phyloP scores from a whole-genome alignment of 2,329 filamentous ascomycete species.

The Fusarium coicis region DNA sequence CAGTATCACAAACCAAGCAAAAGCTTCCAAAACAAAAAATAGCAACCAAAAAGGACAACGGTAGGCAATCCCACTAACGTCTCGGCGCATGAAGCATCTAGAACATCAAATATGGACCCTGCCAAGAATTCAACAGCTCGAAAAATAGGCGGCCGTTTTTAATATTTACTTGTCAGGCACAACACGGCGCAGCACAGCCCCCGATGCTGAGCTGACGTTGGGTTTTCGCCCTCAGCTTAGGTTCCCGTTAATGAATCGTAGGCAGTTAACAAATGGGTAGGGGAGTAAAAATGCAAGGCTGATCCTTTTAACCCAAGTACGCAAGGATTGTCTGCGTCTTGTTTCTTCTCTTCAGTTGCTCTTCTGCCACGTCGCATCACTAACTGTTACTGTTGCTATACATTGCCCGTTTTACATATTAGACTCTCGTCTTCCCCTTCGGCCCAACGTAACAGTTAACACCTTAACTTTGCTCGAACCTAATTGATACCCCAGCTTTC shows the following conservation, averaged over 20 bases:
- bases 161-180: neutral
- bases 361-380: constrained; percentile 21
- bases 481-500: constrained; percentile 16
- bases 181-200: constrained; percentile 23
- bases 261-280: neutral
- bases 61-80: neutral
- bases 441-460: constrained; percentile 15
- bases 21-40: neutral
- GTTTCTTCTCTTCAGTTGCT: neutral
- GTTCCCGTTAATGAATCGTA: neutral
- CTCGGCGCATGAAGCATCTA: constrained; percentile 16
- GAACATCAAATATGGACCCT: constrained; percentile 20
- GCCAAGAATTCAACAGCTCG: constrained; percentile 13
- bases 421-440: constrained; percentile 5
- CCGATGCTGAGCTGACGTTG: constrained; percentile 44
- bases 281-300: constrained; percentile 12
- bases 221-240: constrained; percentile 33
- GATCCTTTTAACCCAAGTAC: constrained; percentile 2
- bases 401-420: constrained; percentile 9
- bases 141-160: constrained; percentile 18
- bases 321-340: neutral
- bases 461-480: neutral
- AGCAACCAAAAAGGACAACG: neutral
- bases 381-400: neutral
- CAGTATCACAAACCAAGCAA: constrained; percentile 2